Percentiles rank a stretch among this genome's conserved stretches.
phyloP scores from a whole-genome alignment of 176 grass and related monocot species.

The Elaeis guineensis region DNA sequence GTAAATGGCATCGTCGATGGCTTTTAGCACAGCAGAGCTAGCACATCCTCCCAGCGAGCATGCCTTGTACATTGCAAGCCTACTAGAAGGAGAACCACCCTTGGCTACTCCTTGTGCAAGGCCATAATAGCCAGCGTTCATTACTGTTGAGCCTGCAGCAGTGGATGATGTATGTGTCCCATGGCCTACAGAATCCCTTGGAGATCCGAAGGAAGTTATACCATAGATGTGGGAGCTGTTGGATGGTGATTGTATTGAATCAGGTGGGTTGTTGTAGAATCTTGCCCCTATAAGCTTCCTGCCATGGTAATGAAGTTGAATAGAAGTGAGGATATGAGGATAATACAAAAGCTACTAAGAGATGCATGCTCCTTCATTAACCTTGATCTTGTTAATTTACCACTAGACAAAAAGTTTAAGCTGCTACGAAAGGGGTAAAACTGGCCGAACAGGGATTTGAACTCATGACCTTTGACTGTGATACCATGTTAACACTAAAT shows the following conservation, averaged over 20 bases:
- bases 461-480: too few relatives aligned
- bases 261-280: conserved; percentile 50
- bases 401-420: too few relatives aligned
- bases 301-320: neutral
- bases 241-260: conserved; percentile 19
- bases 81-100: conserved; percentile 61
- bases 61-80: conserved; percentile 76
- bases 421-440: too few relatives aligned
- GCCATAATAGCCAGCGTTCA: conserved; percentile 59
- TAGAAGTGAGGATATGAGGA: too few relatives aligned
- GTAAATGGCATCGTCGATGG: conserved; percentile 78
- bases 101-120: conserved; percentile 59
- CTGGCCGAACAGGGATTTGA: too few relatives aligned
- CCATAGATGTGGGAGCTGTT: conserved; percentile 14
- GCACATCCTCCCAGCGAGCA: conserved; percentile 84
- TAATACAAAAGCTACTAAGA: too few relatives aligned
- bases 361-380: too few relatives aligned
- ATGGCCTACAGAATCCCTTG: conserved; percentile 68
- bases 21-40: conserved; percentile 66
- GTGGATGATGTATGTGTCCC: conserved; percentile 89
- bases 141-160: conserved; percentile 51
- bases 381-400: too few relatives aligned
- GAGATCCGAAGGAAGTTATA: conserved; percentile 24
- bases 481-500: too few relatives aligned
- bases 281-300: conserved; percentile 95